Conservation (phyloP, 176 grass and related monocot species). For the Lolium perenne region DNA sequence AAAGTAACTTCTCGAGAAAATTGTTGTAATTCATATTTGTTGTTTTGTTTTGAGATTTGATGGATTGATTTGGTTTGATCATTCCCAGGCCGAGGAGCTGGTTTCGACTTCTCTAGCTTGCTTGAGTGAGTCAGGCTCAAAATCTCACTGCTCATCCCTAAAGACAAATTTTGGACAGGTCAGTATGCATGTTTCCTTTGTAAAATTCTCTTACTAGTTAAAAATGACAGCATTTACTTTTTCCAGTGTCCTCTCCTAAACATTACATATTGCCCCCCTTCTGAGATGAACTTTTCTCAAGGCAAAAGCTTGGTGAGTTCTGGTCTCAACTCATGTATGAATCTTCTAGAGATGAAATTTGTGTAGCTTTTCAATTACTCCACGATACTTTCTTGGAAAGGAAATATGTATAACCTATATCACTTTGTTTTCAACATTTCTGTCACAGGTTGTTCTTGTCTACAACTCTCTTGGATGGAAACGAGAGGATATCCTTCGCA, state of each 20-base stretch:
- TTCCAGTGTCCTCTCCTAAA: conserved; percentile 91
- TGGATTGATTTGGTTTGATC: not conserved
- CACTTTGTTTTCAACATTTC: conserved; percentile 33
- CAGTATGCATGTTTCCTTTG: conserved; percentile 28
- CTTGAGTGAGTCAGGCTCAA: conserved; percentile 66
- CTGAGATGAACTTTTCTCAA: conserved; percentile 67
- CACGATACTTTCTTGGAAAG: conserved; percentile 6
- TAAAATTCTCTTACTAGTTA: conserved; percentile 31
- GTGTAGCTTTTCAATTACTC: not conserved
- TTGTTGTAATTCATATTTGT: conserved; percentile 14
- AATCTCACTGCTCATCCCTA: conserved; percentile 59
- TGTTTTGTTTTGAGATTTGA: conserved; percentile 21
- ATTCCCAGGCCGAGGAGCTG: conserved; percentile 73
- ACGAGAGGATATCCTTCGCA: conserved; percentile 77
- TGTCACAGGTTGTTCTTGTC: conserved; percentile 73
- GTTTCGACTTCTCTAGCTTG: conserved; percentile 84
- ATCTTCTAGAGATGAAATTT: conserved; percentile 23
- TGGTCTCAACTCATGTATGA: conserved; percentile 17
- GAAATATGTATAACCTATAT: not conserved
- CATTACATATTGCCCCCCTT: conserved; percentile 82
- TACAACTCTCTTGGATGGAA: conserved; percentile 99
- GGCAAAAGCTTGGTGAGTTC: conserved; percentile 85
- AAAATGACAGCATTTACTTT: conserved; percentile 43
- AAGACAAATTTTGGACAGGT: conserved; percentile 78
- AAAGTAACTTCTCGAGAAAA: conserved; percentile 54